Percentiles rank a stretch among this genome's conserved stretches.
Conservation (phyloP, 768 basidiomycete genomes). For the Mycena sanguinolenta region DNA sequence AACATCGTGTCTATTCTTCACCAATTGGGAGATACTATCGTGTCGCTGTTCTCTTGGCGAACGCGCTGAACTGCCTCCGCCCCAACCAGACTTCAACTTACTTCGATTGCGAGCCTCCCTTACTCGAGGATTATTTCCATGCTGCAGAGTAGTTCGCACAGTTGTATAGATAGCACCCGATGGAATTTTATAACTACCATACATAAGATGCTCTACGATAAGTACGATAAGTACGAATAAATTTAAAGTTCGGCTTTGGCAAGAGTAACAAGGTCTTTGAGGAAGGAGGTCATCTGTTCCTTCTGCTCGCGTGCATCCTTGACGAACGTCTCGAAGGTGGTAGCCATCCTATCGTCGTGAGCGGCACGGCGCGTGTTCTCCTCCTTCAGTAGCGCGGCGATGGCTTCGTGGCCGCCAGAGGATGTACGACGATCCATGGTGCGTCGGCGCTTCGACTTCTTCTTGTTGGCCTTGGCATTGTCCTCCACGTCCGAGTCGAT, state of each 20-base stretch:
- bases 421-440: not conserved
- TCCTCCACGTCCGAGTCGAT: not conserved
- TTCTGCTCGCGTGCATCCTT: not conserved
- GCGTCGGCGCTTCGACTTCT: not conserved
- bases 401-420: no score
- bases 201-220: no score
- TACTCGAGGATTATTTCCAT: not conserved
- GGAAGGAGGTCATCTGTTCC: not conserved
- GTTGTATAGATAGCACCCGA: no score
- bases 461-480: not conserved
- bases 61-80: conserved; percentile 40
- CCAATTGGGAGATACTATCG: conserved; percentile 45
- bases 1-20: conserved; percentile 32
- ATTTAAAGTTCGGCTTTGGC: no score
- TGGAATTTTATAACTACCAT: no score
- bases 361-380: not conserved
- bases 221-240: no score
- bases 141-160: no score
- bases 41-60: conserved; percentile 42
- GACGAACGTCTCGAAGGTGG: not conserved
- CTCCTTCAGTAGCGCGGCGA: not conserved
- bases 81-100: conserved; percentile 16
- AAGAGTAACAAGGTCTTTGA: no score
- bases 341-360: not conserved
- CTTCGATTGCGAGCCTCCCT: not conserved